phyloP scores from a whole-genome alignment of 1,139 yeast species.

The Magnusiomyces paraingens region DNA sequence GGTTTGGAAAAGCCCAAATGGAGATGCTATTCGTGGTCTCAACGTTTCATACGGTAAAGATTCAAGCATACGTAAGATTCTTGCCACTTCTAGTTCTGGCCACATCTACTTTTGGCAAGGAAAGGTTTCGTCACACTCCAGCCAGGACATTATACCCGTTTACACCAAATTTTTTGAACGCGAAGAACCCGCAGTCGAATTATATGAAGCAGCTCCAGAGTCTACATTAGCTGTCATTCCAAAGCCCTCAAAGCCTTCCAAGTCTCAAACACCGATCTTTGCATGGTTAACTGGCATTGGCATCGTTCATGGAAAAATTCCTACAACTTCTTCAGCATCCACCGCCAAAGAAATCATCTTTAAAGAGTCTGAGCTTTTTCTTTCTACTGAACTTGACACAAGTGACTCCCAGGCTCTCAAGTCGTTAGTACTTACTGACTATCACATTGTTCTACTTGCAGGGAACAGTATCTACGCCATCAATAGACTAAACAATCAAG shows the following conservation, averaged over 20 bases:
- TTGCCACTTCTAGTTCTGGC: slow-evolving; percentile 35
- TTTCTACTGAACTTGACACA: slow-evolving; percentile 28
- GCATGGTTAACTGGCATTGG: slow-evolving; percentile 46
- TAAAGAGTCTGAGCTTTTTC: slow-evolving; percentile 35
- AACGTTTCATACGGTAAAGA: slow-evolving; percentile 23
- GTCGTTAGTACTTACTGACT: slow-evolving; percentile 44
- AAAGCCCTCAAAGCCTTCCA: slow-evolving; percentile 19
- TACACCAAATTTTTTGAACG: slow-evolving; percentile 29
- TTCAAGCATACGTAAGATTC: slow-evolving; percentile 25
- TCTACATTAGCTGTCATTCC: slow-evolving; percentile 18
- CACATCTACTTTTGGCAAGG: slow-evolving; percentile 39
- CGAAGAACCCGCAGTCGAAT: slow-evolving; percentile 23
- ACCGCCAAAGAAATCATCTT: slow-evolving; percentile 22
- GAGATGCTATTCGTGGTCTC: slow-evolving; percentile 35
- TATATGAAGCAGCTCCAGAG: slow-evolving; percentile 21
- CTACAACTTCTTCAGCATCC: slow-evolving; percentile 14
- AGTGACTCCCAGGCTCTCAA: slow-evolving; percentile 25
- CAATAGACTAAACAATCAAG: slow-evolving; percentile 45
- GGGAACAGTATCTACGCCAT: slow-evolving; percentile 38
- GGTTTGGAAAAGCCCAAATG: slow-evolving; percentile 33
- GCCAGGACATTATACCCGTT: slow-evolving; percentile 27
- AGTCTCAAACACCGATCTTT: slow-evolving; percentile 25
- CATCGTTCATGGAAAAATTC: slow-evolving; percentile 31
- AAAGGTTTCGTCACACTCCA: slow-evolving; percentile 20
- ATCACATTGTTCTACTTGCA: slow-evolving; percentile 45